Evolutionary conservation across 2,329 filamentous ascomycete genomes (phyloP), one percentile per base, ranked within the genome.

Genomic region (Xylaria sp.): DNA sequence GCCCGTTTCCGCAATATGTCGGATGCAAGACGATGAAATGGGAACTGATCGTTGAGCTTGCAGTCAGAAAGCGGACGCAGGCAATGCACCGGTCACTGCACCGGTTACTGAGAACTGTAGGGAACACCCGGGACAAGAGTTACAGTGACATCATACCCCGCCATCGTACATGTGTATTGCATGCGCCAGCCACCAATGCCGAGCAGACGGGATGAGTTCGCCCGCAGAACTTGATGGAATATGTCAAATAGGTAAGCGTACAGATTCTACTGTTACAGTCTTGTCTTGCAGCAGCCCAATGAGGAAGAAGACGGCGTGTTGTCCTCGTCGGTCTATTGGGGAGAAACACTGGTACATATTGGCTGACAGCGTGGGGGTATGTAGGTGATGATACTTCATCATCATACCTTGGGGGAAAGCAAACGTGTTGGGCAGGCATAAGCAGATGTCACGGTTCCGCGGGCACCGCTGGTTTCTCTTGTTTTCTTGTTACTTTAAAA

Each of bases 111-210:
- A 12, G 13, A 46, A 46, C 41, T n/a, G 15, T 44, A 44, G 41
- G 41, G 55, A 58, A 60, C 44, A 44, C 13, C 34, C 23, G 39
- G 32, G 9, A 39, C 15, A 46, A 34, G 18, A 57, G 34, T 57
- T 34, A 20, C 32, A 32, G 32, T 70, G 67, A 70, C 63, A 56
- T 70, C 67, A 70, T 56, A 48, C 52, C 46, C 67, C 52, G 56
- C 67, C 39, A 63, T 48, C 7, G n/a, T 20, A 48, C 46, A 48
- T 48, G n/a, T 23, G n/a, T 23, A 48, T 50, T 25, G 51, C 52
- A 57, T 39, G 34, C 23, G 46, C n/a, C n/a, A 20, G 37, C 51
- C 51, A 59, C 59, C 58, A 66, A 63, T 62, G 51, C 23, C 13
- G 25, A 52, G 13, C 34, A 50, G 51, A 51, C 57, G 56, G 32